Base-by-base conservation (phyloP, 1,284 basidiomycete genomes). In the Ustilago trichophora region DNA sequence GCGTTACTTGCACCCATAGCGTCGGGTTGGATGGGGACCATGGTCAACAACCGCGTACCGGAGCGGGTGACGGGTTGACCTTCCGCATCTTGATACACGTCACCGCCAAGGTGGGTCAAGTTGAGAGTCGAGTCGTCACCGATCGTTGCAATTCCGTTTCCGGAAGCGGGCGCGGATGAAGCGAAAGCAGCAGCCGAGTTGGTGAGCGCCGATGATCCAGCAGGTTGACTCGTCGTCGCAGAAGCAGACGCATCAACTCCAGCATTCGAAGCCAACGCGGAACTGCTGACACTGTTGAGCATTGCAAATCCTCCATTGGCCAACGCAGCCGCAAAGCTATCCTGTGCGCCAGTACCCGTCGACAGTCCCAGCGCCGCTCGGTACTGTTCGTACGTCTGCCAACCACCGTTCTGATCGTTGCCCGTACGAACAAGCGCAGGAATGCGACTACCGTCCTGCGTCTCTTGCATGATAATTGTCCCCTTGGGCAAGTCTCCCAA, bases 401-500 rank as follows among this genome's bases (percentile, higher is more conserved):
- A 75, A 9, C 66, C 73, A 15, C 66, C 73, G 18, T 67, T 63
- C 44, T 59, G 56, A 11, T 66, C 69, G 42, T 52, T 75, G 37
- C 73, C 63, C 26, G 72, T 68, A 35, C 67, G 37, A 51, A 73
- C 48, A 52, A 65, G 46, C 51, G 71, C 63, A 48, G 70, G 74
- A 3, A 75, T 26, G 16, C 69, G 52, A 25, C 53, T 60, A 18
- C 76, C 80, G 24, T 84, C 67, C 84, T 50, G 84, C 19, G 38
- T 58, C 51, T 70, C 44, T 83, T 85, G 57, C 82, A 85, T 72
- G 78, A 91, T 86, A 43, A 91, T 84, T n/a, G 85, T 86, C 11
- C 87, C 89, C 55, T 84, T 84, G 2, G 88, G 86, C 41, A 91
- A 43, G 71, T 89, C 88, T 52, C 85, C 83, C 55, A 88, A 85